Base-by-base conservation (phyloP, 805 yeast genomes). In the Ogataea kodamae region DNA sequence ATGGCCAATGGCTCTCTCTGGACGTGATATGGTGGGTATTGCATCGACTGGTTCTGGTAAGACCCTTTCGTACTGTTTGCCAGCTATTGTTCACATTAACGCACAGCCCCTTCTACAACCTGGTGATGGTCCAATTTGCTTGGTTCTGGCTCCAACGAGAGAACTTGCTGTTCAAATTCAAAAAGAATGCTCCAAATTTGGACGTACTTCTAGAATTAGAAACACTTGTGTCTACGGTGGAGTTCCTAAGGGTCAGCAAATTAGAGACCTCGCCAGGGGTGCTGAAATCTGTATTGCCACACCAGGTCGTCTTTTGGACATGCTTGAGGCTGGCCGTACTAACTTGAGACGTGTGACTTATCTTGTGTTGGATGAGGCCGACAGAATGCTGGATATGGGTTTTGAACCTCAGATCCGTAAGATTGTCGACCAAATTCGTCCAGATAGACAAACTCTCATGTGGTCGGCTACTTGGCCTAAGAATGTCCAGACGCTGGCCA, bases 391-490 rank as follows among this genome's bases (percentile, higher is more conserved):
- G 69, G 98, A 92, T 72, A 92, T 92, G 98, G 98, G 98, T 64
- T 92, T 92, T 65, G 98, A 92, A 74, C 97, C 97, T 50, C 97
- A 90, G 76, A 92, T 92, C 65, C 81, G 98, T 75, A 90, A 90
- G 70, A 92, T 92, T 65, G 90, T 92, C 50, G 68, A 63, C 45
- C 97, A 90, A 74, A 92, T 92, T 62, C 85, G 98, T 72, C 98
- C 98, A 43, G 98, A 92, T 65, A 88, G 97, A 74, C 98, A 92
- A 72, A 92, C 98, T 42, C 74, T 90, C 54, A 87, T 92, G 97
- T 92, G 97, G 97, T 90, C 97, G 44, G 98, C 98, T 51, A 92
- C 98, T 37, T 92, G 98, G 98, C 98, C 98, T 55, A 90, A 89
- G 75, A 95, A 87, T 65, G 97, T 92, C 46, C 94, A 90, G 72